Evolutionary conservation across 148 eudicot species (phyloP).

Genomic region (Rhododendron williamsianum): DNA sequence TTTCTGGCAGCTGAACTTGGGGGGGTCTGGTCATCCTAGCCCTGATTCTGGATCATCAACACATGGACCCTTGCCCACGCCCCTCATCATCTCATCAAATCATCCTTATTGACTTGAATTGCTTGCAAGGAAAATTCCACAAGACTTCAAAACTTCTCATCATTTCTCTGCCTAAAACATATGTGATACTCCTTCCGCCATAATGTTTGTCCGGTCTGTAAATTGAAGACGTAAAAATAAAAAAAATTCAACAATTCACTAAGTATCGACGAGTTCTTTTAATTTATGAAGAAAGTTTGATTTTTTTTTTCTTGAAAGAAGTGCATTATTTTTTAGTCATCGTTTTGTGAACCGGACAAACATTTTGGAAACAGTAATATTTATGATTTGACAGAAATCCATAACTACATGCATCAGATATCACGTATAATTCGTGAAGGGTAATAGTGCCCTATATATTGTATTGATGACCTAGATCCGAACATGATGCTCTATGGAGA

Average conservation of each 20-base stretch:
- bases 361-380: too few species aligned
- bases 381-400: background rate
- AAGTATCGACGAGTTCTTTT: too few species aligned
- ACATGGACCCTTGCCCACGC: background rate
- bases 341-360: too few species aligned
- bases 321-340: too few species aligned
- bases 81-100: background rate
- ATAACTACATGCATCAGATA: background rate
- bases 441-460: background rate
- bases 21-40: background rate
- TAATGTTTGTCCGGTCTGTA: too few species aligned
- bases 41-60: background rate
- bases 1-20: too few species aligned
- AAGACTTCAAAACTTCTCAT: background rate
- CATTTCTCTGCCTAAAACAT: background rate
- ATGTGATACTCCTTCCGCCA: background rate
- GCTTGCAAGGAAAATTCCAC: background rate
- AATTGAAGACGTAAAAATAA: too few species aligned
- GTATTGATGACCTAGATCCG: constrained; percentile 10
- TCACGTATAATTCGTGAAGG: background rate
- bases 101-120: background rate
- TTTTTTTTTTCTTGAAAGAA: too few species aligned
- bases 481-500: background rate
- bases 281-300: too few species aligned
- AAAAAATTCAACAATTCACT: too few species aligned